Percentiles rank a stretch among this genome's conserved stretches.
phyloP scores from a whole-genome alignment of 139 green algal species.

The Coelastrella sp. region DNA sequence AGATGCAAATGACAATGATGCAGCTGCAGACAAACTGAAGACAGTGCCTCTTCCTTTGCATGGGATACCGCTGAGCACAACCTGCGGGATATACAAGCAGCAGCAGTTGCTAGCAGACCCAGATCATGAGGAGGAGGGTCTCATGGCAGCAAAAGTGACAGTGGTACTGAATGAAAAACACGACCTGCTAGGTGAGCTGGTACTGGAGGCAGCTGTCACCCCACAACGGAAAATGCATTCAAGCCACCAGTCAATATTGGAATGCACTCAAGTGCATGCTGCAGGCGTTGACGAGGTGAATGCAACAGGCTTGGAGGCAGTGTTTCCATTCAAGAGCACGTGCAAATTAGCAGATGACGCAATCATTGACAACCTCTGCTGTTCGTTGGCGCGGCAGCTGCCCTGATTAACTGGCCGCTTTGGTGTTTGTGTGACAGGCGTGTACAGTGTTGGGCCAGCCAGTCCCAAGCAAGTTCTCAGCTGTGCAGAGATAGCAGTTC shows the following conservation, averaged over 20 bases:
- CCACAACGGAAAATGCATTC: too few relatives aligned
- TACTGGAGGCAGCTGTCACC: too few relatives aligned
- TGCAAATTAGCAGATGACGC: too few relatives aligned
- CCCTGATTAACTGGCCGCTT: not conserved
- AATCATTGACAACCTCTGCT: too few relatives aligned
- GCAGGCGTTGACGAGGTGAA: not conserved
- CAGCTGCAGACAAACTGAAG: conserved; percentile 27
- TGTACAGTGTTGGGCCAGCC: conserved; percentile 61
- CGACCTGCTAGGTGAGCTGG: conserved; percentile 66
- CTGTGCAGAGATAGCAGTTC: conserved; percentile 60
- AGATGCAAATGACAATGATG: not conserved
- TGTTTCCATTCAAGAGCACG: too few relatives aligned
- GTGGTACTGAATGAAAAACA: conserved; percentile 63
- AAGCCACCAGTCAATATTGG: not conserved
- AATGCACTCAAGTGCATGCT: not conserved
- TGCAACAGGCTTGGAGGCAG: too few relatives aligned
- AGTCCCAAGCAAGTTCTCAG: conserved; percentile 49
- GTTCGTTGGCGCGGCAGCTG: too few relatives aligned
- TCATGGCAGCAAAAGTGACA: conserved; percentile 60
- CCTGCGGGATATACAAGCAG: conserved; percentile 63
- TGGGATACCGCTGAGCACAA: conserved; percentile 48
- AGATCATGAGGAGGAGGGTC: conserved; percentile 74
- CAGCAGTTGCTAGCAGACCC: conserved; percentile 72
- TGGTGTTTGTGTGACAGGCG: conserved; percentile 41
- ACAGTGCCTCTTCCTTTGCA: conserved; percentile 40